Base-by-base conservation (phyloP, 345 rosid species). In the Populus simonii region DNA sequence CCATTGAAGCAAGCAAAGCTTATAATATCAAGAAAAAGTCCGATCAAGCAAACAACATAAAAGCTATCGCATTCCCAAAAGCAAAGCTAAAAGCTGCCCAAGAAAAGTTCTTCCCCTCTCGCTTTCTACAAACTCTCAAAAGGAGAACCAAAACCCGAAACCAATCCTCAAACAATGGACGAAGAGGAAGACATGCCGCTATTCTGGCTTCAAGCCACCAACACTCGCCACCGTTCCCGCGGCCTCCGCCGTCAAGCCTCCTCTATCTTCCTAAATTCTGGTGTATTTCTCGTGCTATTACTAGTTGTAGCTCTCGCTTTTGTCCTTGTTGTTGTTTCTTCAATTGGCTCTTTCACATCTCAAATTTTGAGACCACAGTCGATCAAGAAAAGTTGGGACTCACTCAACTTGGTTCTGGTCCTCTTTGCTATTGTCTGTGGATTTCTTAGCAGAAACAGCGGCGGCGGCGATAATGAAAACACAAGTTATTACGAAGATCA, bases 341-440 rank as follows among this genome's bases (percentile, higher is more conserved):
- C 90, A 0, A 47, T 89, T 7, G 10, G 84, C 39, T 80, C 89
- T 55, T 84, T 88, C 79, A 76, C 91, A 33, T 87, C 98, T 7
- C 90, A 87, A 68, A 72, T 89, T 69, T 84, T 89, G 22, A 85
- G 86, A 66, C 97, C 97, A 5, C 85, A 92, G 3, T 68, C 71
- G 31, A 88, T 94, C 51, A 94, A 91, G 27, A 94, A 80, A 81
- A 79, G 93, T 68, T 93, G 97, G 97, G 96, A 89, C 75, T 88
- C 88, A 2, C 86, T 94, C 53, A 93, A 93, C 81, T 75, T 94
- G 0, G 92, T 88, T 1, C 85, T 94, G 8, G 97, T 93, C 11
- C 84, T 91, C 8, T 90, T 94, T 83, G 98, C 98, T 74, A 83
- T 94, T 49, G 51, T 92, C 7, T 94, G 95, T 27, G 98, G 93